Percentiles rank a stretch among this genome's conserved stretches.
Evolutionary conservation across 2,329 filamentous ascomycete genomes (phyloP).

Genomic region (Pseudogymnoascus sp.): DNA sequence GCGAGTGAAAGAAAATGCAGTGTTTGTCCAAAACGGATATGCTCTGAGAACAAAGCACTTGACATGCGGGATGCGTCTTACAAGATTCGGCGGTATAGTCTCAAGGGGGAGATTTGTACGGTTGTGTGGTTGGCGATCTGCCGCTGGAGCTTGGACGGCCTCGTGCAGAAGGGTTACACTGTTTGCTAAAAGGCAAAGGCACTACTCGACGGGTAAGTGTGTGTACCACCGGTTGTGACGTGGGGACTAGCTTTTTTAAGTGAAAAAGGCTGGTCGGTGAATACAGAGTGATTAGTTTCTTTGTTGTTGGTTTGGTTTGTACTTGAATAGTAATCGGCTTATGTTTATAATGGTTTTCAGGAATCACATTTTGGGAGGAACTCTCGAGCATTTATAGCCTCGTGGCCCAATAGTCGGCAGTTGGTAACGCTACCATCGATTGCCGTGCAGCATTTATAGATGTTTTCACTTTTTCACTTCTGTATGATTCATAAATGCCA

Average conservation of each 20-base stretch:
- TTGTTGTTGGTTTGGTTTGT: background rate
- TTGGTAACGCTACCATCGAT: no score
- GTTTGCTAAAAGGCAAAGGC: background rate
- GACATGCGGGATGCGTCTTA: background rate
- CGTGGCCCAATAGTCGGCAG: no score
- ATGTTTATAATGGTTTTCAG: background rate
- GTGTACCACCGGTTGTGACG: slow-evolving; percentile 4
- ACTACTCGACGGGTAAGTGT: slow-evolving; percentile 9
- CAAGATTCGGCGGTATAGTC: background rate
- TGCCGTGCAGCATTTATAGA: background rate
- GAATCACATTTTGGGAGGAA: background rate
- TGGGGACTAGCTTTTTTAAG: slow-evolving; percentile 6
- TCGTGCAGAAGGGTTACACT: slow-evolving; percentile 6
- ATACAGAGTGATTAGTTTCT: slow-evolving; percentile 7
- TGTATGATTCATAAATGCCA: slow-evolving; percentile 6
- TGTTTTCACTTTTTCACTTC: background rate
- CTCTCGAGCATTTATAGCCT: background rate
- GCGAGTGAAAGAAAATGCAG: slow-evolving; percentile 3
- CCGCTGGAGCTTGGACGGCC: background rate
- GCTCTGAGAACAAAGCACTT: background rate
- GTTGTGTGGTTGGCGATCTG: background rate
- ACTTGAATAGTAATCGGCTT: background rate
- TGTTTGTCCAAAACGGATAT: background rate
- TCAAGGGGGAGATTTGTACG: slow-evolving; percentile 6
- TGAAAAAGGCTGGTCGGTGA: background rate